phyloP scores from a whole-genome alignment of 2,329 filamentous ascomycete species.

The Fusarium stilboides region DNA sequence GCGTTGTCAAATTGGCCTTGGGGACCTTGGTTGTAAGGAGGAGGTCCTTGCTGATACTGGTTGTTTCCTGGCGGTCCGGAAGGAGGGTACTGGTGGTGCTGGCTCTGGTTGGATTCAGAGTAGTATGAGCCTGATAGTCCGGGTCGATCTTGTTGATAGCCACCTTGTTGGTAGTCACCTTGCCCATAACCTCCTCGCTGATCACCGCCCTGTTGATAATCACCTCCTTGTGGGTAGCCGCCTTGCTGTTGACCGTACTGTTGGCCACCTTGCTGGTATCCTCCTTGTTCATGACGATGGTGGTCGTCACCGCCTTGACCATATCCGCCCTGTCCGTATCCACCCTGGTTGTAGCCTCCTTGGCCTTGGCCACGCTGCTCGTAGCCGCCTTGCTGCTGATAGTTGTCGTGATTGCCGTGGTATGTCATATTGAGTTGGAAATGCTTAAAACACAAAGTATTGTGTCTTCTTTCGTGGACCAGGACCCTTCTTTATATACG shows the following conservation, averaged over 20 bases:
- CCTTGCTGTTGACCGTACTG: conserved; percentile 2
- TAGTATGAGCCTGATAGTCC: conserved; percentile 31
- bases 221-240: conserved; percentile 2
- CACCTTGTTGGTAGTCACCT: conserved; percentile 18
- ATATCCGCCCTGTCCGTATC: not conserved
- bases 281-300: conserved; percentile 8
- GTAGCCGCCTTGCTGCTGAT: conserved; percentile 20
- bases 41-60: conserved; percentile 10
- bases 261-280: conserved; percentile 12
- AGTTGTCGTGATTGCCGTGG: conserved; percentile 29
- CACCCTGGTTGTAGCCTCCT: conserved; percentile 5
- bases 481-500: conserved; percentile 18
- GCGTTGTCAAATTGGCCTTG: conserved; percentile 13
- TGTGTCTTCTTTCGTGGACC: not conserved
- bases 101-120: conserved; percentile 12
- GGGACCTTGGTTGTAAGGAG: conserved; percentile 9
- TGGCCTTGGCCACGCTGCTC: conserved; percentile 22
- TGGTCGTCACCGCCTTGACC: conserved; percentile 22
- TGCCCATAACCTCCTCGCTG: not conserved
- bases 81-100: conserved; percentile 25
- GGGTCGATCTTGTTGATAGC: conserved; percentile 25
- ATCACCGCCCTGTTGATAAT: not conserved
- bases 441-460: not conserved
- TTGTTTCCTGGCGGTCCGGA: conserved; percentile 12
- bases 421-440: conserved; percentile 19